Conservation (phyloP, 495 filamentous ascomycete genomes). For the Xanthoparmelia taractica region DNA sequence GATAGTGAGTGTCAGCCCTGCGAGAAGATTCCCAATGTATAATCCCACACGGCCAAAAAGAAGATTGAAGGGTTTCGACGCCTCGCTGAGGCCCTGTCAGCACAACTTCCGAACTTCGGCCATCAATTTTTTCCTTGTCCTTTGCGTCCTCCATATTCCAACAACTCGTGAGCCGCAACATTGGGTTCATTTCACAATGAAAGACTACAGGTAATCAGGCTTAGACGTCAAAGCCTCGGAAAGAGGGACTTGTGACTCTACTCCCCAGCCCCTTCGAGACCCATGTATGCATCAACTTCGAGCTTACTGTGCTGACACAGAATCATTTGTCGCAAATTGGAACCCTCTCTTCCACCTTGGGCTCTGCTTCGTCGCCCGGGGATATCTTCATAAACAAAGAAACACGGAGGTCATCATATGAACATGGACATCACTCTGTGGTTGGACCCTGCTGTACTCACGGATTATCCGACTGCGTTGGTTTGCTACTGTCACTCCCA, state of each 20-base stretch:
- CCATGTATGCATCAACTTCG: background rate
- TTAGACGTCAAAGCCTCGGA: background rate
- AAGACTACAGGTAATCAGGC: background rate
- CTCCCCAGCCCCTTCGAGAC: background rate
- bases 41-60: background rate
- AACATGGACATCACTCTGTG: background rate
- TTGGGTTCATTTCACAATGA: background rate
- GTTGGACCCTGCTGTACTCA: slow-evolving; percentile 13
- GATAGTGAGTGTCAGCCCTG: background rate
- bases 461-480: slow-evolving; percentile 1
- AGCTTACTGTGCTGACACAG: background rate
- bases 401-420: background rate
- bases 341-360: background rate
- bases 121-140: background rate
- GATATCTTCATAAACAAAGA: background rate
- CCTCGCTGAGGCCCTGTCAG: background rate
- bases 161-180: background rate
- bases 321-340: background rate
- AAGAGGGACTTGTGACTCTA: background rate
- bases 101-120: background rate
- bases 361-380: background rate
- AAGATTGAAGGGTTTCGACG: background rate
- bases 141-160: background rate
- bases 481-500: slow-evolving; percentile 1
- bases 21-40: background rate